Evolutionary conservation across 108 stramenopile species (phyloP), one percentile per base, ranked within the genome.

Genomic region (Conticribra weissflogii): DNA sequence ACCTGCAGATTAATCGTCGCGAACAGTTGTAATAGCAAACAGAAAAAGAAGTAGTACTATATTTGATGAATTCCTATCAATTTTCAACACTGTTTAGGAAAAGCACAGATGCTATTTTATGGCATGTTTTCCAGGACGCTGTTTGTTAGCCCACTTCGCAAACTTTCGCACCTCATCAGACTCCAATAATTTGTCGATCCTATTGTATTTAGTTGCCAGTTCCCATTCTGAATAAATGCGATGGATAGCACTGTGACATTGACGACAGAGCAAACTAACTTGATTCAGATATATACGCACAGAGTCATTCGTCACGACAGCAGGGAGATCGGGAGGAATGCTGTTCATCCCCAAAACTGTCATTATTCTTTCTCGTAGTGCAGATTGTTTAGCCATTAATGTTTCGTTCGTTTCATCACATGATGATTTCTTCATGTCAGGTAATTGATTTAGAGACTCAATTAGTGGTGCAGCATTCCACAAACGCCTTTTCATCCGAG

Each of bases 141-240:
- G 90, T 51, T 87, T 87, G 49, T 45, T 86, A 12, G 82, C 84
- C 88, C 88, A 91, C 64, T 84, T 85, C 36, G 76, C 85, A 74
- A 88, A 91, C 32, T 85, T 87, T 46, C 67, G 64, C 34, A 88
- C 75, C 36, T 72, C 63, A 41, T 76, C 71, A 61, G 85, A 80
- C 17, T 54, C 72, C 28, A 88, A 54, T 18, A 91, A 68, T 21
- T 71, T 63, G 16, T 88, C 86, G 4, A 86, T 46, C 0, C 83
- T 86, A 57, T 72, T 81, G 76, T 74, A 91, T 24, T 82, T 57
- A n/a, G 59, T 36, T 9, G 90, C 90, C 45, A 91, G 44, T 31
- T 84, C 74, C 78, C 82, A 71, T 58, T 91, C 88, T 34, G 59
- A 54, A 49, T 91, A 85, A 9, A 86, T 77, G 34, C 61, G 28